Evolutionary conservation across 2,329 filamentous ascomycete genomes (phyloP).

Genomic region (Fusarium beomiforme): DNA sequence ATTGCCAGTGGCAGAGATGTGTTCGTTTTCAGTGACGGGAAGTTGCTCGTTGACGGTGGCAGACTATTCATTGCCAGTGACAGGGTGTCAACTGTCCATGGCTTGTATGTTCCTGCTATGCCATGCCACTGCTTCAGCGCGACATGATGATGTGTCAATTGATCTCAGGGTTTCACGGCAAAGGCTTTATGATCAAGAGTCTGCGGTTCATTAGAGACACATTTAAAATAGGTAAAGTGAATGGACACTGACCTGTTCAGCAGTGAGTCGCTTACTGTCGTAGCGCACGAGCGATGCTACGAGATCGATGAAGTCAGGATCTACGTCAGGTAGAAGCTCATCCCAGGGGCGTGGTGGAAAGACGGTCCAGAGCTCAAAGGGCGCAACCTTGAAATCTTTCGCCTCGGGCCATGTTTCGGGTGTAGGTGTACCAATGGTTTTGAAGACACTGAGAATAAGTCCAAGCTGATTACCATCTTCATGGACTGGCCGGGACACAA

Average conservation of each 20-base stretch:
- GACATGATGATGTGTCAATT: not conserved
- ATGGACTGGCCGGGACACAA: constrained; percentile 76
- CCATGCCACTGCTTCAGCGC: not conserved
- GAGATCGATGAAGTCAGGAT: constrained; percentile 69
- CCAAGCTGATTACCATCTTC: constrained; percentile 93
- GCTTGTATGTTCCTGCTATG: not conserved
- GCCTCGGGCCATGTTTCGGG: constrained; percentile 86
- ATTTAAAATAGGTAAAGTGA: too few relatives aligned
- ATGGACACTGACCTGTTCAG: constrained; percentile 54
- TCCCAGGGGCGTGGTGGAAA: constrained; percentile 77
- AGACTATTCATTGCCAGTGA: not conserved
- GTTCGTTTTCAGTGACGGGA: too few relatives aligned
- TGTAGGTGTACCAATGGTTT: constrained; percentile 87
- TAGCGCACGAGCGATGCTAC: constrained; percentile 76
- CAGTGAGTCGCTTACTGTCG: constrained; percentile 75
- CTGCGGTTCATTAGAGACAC: constrained; percentile 28
- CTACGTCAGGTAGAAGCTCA: constrained; percentile 71
- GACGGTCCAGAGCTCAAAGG: constrained; percentile 88
- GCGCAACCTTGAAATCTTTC: constrained; percentile 71
- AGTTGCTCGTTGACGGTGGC: not conserved
- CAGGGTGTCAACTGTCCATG: not conserved
- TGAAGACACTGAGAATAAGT: constrained; percentile 91
- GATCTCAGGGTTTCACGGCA: not conserved
- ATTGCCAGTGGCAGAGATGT: not conserved
- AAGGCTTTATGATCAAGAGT: constrained; percentile 38